Conservation (phyloP, 495 filamentous ascomycete genomes). For the Oleoguttula mirabilis region DNA sequence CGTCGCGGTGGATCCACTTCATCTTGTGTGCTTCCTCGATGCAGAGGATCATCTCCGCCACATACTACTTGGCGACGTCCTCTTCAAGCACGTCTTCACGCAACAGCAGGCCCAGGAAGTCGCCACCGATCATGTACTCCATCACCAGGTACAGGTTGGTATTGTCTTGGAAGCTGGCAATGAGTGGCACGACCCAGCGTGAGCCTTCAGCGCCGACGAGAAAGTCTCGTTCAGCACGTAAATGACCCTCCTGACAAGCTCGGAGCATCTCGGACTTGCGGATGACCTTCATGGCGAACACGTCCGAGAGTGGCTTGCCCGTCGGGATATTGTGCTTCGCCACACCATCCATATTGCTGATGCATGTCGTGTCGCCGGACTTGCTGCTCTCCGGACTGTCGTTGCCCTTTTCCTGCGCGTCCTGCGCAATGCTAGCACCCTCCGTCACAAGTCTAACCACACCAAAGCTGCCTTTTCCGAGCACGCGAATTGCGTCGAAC, state of each 20-base stretch:
- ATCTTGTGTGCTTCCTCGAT: slow-evolving; percentile 85
- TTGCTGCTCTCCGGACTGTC: background rate
- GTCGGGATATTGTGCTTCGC: slow-evolving; percentile 14
- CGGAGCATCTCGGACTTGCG: slow-evolving; percentile 82
- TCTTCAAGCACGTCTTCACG: slow-evolving; percentile 71
- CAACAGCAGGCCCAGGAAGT: slow-evolving; percentile 77
- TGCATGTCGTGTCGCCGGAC: slow-evolving; percentile 3
- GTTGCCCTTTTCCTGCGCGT: slow-evolving; percentile 1
- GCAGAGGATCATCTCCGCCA: slow-evolving; percentile 90
- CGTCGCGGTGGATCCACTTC: slow-evolving; percentile 82
- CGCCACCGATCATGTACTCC: slow-evolving; percentile 95
- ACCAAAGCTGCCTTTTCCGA: slow-evolving; percentile 94
- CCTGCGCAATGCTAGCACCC: slow-evolving; percentile 18
- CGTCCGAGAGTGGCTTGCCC: slow-evolving; percentile 27
- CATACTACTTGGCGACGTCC: slow-evolving; percentile 65
- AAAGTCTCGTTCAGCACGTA: slow-evolving; percentile 85
- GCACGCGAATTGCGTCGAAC: slow-evolving; percentile 70
- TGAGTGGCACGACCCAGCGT: slow-evolving; percentile 75
- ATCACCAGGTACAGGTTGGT: slow-evolving; percentile 81
- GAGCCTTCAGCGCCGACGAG: slow-evolving; percentile 73
- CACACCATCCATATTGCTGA: slow-evolving; percentile 18
- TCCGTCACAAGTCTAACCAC: slow-evolving; percentile 76
- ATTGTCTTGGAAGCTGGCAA: slow-evolving; percentile 79
- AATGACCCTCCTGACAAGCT: slow-evolving; percentile 81
- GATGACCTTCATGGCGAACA: slow-evolving; percentile 95